Evolutionary conservation across 768 basidiomycete genomes (phyloP).

Genomic region (Amanita polypyramis): DNA sequence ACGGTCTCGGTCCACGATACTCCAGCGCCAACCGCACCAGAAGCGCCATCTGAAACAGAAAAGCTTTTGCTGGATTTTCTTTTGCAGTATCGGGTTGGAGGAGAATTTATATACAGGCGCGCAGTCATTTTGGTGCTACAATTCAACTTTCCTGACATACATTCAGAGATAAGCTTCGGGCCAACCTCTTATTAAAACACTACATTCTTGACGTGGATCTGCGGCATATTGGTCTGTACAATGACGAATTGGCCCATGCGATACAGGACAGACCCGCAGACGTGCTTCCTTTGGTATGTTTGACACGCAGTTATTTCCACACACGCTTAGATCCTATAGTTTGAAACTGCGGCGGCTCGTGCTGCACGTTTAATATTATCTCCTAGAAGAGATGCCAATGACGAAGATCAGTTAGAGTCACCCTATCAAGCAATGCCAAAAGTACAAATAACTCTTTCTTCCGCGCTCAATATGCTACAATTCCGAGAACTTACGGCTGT

Average conservation of each 20-base stretch:
- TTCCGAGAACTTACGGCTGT: slow-evolving; percentile 92
- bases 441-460: slow-evolving; percentile 80
- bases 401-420: slow-evolving; percentile 27
- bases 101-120: slow-evolving; percentile 87
- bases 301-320: neutral
- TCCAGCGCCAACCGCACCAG: slow-evolving; percentile 43
- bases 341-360: slow-evolving; percentile 84
- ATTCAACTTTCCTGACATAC: slow-evolving; percentile 12
- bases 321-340: slow-evolving; percentile 33
- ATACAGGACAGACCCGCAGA: slow-evolving; percentile 88
- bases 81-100: slow-evolving; percentile 77
- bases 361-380: slow-evolving; percentile 78
- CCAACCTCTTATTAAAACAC: slow-evolving; percentile 82
- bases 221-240: slow-evolving; percentile 68
- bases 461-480: slow-evolving; percentile 87
- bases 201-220: slow-evolving; percentile 83
- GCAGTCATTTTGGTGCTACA: slow-evolving; percentile 10
- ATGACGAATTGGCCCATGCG: slow-evolving; percentile 87
- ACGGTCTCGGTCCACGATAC: slow-evolving; percentile 70
- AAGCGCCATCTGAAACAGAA: slow-evolving; percentile 74
- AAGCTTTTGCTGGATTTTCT: slow-evolving; percentile 79
- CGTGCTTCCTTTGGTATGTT: slow-evolving; percentile 71
- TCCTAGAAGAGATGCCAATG: slow-evolving; percentile 26
- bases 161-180: slow-evolving; percentile 76
- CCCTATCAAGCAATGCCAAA: slow-evolving; percentile 39